Evolutionary conservation across 192 early-diverging fungal species (phyloP), one percentile per base, ranked within the genome.

Genomic region (Endogone sp.): DNA sequence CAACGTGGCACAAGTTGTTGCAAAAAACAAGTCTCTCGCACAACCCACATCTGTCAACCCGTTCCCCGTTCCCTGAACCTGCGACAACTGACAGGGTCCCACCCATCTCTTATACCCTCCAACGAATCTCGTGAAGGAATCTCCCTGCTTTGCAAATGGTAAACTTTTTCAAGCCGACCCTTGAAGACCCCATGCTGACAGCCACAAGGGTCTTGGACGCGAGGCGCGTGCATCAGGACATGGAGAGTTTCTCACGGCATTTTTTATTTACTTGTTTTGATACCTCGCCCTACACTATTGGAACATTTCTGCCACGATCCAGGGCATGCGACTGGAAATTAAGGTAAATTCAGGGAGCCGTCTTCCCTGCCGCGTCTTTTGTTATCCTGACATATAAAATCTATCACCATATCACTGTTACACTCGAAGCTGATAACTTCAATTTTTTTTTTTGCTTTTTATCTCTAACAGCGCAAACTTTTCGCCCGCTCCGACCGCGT

Each of bases 401-500:
- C 22, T 44, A n/a, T n/a, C n/a, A n/a, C n/a, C n/a, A n/a, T n/a
- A n/a, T n/a, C n/a, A n/a, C 31, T 13, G 32, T 62, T 29, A 11
- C 8, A n/a, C 13, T 56, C 8, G 16, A 62, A 13, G 58, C 20
- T 63, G 37, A 29, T 68, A 2, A 64, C n/a, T 70, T 9, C 63
- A 13, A 22, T 3, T 26, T 30, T 44, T 25, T 21, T 26, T 29
- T 64, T 4, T 13, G 26, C 30, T 13, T 22, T 57, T 44, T 25
- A 49, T n/a, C 27, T 63, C 9, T 22, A 65, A 60, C 54, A 86
- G 83, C 82, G 84, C 75, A 89, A 86, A 76, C 75, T 93, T 29
- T 71, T 88, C 64, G 81, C 88, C 66, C 92, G 86, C 71, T 94
- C 91, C 8, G 96, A 97, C 77, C 91, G 98, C 73, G 96, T 99